Base-by-base conservation (phyloP, 768 basidiomycete species). In the Candolleomyces efflorescens region DNA sequence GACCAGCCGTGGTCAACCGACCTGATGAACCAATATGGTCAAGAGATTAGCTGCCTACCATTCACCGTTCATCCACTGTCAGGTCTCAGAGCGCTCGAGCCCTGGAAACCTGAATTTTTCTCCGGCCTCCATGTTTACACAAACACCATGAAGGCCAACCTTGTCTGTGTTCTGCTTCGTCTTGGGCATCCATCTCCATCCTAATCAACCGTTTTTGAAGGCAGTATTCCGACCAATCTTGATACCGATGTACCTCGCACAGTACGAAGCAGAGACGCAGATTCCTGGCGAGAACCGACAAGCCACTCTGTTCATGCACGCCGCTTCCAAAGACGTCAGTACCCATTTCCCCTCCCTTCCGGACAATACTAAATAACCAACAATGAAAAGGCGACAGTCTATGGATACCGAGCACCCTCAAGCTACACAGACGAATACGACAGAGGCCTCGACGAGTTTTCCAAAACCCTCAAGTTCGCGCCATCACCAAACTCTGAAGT, bases 221-320 rank as follows among this genome's bases (percentile, higher is more conserved):
- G 43, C 62, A 85, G 85, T 71, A 81, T 18, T 78, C 84, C 22
- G 83, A 80, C 86, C 86, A 3, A 71, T 88, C 32, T 74, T 88
- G 20, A 67, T 88, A n/a, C 86, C 86, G 4, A 65, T 86, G 4
- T 89, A 87, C 68, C 70, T 87, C 10, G 76, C 75, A 18, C 78
- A 79, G 61, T 87, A 85, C 63, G 63, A 76, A 56, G 59, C 58
- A 12, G 54, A 48, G 37, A 54, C 11, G 32, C 32, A 38, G 36
- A 54, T 24, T 11, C 32, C 32, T 32, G 22, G 41, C 17, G 56
- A 45, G 20, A 53, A 20, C 20, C 38, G 32, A 1, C 58, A 44
- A 7, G 58, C 45, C 45, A 59, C 58, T 2, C 43, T 60, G 12
- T 45, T 57, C 46, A 56, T 64, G 49, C 64, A 60, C 56, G 64